Evolutionary conservation across 1,284 basidiomycete species (phyloP).

Genomic region (Takashimella tepidaria): DNA sequence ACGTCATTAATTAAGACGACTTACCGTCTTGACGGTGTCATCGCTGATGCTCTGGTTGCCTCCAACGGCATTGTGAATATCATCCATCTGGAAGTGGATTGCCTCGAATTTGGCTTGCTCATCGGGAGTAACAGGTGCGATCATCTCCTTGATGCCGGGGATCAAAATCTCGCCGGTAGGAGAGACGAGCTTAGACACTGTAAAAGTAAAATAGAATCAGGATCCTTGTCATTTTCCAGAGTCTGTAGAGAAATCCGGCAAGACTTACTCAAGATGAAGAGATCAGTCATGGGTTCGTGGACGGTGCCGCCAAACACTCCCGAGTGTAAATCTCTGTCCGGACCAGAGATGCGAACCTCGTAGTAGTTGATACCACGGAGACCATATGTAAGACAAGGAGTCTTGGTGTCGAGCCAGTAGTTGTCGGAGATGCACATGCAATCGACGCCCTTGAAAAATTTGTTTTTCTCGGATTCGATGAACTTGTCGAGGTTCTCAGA

Average conservation of each 20-base stretch:
- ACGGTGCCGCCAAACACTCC: constrained; percentile 83
- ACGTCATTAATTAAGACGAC: too few relatives aligned
- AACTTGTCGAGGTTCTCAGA: constrained; percentile 90
- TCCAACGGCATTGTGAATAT: constrained; percentile 77
- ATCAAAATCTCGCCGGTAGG: constrained; percentile 78
- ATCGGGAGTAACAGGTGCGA: constrained; percentile 66
- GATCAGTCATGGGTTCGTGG: constrained; percentile 72
- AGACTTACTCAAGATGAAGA: constrained; percentile 50
- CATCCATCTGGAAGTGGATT: constrained; percentile 64
- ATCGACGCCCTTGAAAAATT: constrained; percentile 86
- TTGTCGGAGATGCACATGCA: constrained; percentile 79
- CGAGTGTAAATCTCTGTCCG: constrained; percentile 85
- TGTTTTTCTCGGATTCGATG: constrained; percentile 71
- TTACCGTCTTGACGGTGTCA: constrained; percentile 68
- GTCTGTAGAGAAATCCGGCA: too few relatives aligned
- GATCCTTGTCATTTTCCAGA: too few relatives aligned
- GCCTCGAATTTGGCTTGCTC: constrained; percentile 68
- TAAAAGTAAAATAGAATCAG: too few relatives aligned
- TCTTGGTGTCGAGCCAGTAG: constrained; percentile 51
- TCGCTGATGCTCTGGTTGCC: constrained; percentile 68
- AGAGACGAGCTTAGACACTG: constrained; percentile 71
- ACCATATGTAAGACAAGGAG: constrained; percentile 51
- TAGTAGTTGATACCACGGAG: constrained; percentile 84
- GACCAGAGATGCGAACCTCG: constrained; percentile 76
- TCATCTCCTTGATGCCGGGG: constrained; percentile 86